These are phyloP conservation scores for Saussurea involucrata DNA, from an alignment of 129 eudicot genomes.

Conservation along the genomic window DNA sequence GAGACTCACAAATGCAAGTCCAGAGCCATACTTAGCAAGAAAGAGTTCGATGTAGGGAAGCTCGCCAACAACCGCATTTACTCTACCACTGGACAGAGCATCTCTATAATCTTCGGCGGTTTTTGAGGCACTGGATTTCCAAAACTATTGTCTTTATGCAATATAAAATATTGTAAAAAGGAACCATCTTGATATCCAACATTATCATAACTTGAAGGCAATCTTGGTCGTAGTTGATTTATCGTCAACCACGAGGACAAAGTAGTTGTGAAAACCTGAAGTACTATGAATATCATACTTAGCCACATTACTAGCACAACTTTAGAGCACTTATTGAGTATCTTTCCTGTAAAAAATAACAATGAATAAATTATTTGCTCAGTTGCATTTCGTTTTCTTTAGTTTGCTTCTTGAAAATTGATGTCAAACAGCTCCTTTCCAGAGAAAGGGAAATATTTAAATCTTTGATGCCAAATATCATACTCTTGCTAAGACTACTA, in stretches of 20 bases:
- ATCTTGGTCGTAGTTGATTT: constrained; percentile 19
- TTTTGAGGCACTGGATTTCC: background rate
- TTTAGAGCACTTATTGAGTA: constrained; percentile 23
- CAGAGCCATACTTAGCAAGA: constrained; percentile 10
- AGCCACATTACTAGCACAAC: constrained; percentile 29
- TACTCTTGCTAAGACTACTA: too few relatives aligned
- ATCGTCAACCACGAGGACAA: constrained; percentile 30
- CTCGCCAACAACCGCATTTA: constrained; percentile 22
- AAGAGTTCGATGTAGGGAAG: constrained; percentile 17
- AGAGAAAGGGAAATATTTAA: background rate
- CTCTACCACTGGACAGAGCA: constrained; percentile 3
- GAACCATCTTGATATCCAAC: constrained; percentile 20
- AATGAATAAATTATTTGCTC: background rate
- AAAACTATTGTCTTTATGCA: background rate
- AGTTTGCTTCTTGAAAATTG: background rate
- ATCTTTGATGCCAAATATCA: too few relatives aligned
- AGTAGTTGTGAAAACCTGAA: constrained; percentile 24
- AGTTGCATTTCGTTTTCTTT: background rate
- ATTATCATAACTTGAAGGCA: constrained; percentile 8
- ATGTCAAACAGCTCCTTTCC: background rate
- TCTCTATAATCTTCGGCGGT: background rate
- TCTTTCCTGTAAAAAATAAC: constrained; percentile 10
- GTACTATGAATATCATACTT: constrained; percentile 23
- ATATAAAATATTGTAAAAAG: constrained; percentile 11
- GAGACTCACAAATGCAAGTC: constrained; percentile 21